These are phyloP conservation scores for Brasenia schreberi DNA, from an alignment of 164 flowering plant genomes.

Conservation along the genomic window DNA sequence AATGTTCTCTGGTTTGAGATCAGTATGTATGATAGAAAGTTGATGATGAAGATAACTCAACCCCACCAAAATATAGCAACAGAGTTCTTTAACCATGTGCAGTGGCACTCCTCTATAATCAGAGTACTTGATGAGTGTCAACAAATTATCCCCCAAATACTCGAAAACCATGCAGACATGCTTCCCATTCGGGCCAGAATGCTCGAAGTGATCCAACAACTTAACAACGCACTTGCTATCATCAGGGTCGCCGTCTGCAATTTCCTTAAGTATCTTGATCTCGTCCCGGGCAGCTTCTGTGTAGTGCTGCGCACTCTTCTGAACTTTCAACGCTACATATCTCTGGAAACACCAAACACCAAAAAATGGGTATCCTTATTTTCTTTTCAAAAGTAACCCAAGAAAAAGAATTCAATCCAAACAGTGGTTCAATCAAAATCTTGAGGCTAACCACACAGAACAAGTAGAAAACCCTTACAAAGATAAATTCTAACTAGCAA, in stretches of 20 bases:
- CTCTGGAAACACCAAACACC: slow-evolving; percentile 13
- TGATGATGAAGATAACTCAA: slow-evolving; percentile 77
- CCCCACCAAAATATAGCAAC: slow-evolving; percentile 60
- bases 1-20: slow-evolving; percentile 92
- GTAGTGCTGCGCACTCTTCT: slow-evolving; percentile 65
- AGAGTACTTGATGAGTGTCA: slow-evolving; percentile 71
- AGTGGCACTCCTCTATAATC: slow-evolving; percentile 68
- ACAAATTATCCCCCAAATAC: slow-evolving; percentile 79
- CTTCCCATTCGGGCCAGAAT: slow-evolving; percentile 91
- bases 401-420: no score
- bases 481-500: no score
- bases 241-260: slow-evolving; percentile 76
- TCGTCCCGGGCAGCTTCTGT: slow-evolving; percentile 78
- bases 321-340: slow-evolving; percentile 62
- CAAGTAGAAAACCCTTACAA: no score
- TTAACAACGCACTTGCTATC: slow-evolving; percentile 77
- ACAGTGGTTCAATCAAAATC: no score
- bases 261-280: slow-evolving; percentile 62
- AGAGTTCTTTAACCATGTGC: slow-evolving; percentile 67
- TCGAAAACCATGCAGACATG: slow-evolving; percentile 97
- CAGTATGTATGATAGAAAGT: slow-evolving; percentile 91
- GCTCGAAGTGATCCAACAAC: slow-evolving; percentile 88
- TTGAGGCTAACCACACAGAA: no score
- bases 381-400: neutral
- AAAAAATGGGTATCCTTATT: neutral